phyloP scores from a whole-genome alignment of 106 monocot species.

The Posidonia australis region DNA sequence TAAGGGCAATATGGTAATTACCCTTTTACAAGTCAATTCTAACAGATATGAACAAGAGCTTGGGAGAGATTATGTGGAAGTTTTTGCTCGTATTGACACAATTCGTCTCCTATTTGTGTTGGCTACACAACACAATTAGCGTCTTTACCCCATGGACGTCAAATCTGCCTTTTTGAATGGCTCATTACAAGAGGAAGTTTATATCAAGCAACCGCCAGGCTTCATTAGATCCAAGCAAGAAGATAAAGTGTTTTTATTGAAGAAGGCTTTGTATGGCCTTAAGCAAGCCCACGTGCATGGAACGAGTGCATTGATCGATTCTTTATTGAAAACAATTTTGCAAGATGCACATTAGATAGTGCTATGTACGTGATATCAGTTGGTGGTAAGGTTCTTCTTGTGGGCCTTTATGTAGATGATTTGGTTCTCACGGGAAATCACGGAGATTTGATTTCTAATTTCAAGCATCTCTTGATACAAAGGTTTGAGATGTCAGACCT shows the following conservation, averaged over 20 bases:
- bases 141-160: not conserved
- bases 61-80: not conserved
- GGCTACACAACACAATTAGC: not conserved
- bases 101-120: too few relatives aligned
- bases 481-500: constrained; percentile 11
- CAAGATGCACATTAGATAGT: not conserved
- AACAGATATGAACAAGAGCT: too few relatives aligned
- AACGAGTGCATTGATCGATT: not conserved
- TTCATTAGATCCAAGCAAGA: not conserved
- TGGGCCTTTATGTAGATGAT: constrained; percentile 9
- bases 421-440: too few relatives aligned
- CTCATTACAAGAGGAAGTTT: too few relatives aligned
- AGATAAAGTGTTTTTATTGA: not conserved
- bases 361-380: too few relatives aligned
- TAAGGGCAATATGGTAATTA: too few relatives aligned
- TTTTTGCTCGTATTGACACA: not conserved
- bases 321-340: not conserved
- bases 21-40: too few relatives aligned
- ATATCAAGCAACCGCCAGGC: not conserved
- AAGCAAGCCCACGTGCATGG: not conserved
- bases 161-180: not conserved
- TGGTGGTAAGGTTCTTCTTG: not conserved
- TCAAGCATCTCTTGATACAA: too few relatives aligned
- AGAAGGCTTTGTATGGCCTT: not conserved
- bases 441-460: not conserved